Conservation (phyloP, 768 basidiomycete species). For the Kondoa subrosea region DNA sequence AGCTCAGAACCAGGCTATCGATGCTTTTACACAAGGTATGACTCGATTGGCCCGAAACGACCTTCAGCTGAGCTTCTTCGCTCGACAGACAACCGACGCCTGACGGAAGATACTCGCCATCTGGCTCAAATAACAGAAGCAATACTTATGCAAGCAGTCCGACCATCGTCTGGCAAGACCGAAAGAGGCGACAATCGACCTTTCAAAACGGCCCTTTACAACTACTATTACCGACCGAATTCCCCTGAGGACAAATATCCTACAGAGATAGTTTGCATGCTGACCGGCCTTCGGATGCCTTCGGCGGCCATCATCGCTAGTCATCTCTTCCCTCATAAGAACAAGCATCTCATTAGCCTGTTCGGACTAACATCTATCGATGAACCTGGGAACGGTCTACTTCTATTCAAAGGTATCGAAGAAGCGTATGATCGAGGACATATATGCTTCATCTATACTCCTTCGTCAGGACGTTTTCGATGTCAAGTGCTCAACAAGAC, state of each 20-base stretch:
- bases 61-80: not conserved
- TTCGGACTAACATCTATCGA: not conserved
- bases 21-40: not conserved
- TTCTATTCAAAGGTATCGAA: not conserved
- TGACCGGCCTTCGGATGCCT: not conserved
- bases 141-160: not conserved
- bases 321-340: not conserved
- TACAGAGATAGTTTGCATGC: not conserved
- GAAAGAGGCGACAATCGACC: not conserved
- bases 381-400: not conserved
- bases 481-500: not conserved
- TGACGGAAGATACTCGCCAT: not conserved
- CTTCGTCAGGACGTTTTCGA: not conserved
- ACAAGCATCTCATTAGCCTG: not conserved
- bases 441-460: not conserved
- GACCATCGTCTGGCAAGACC: not conserved
- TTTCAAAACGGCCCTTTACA: not conserved
- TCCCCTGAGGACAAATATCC: not conserved
- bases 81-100: too few relatives aligned
- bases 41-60: not conserved
- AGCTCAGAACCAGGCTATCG: too few relatives aligned
- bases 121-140: not conserved
- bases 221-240: not conserved
- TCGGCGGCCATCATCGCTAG: not conserved
- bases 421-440: not conserved